These are phyloP conservation scores for Garcia nutans DNA, from an alignment of 345 rosid genomes.

Conservation along the genomic window DNA sequence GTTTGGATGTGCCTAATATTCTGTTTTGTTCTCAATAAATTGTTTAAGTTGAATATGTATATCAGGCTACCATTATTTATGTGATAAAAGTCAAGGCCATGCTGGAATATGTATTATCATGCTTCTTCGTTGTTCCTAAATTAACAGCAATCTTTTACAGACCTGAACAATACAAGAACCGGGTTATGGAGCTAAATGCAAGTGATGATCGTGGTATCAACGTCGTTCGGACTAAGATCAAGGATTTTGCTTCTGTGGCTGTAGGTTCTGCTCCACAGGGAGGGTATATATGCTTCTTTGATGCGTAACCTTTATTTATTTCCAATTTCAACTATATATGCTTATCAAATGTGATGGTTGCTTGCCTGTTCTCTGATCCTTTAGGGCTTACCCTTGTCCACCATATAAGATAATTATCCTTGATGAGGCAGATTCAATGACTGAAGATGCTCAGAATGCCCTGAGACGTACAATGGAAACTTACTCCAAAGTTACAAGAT, in stretches of 20 bases:
- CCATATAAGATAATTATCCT: constrained; percentile 85
- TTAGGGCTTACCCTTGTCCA: constrained; percentile 88
- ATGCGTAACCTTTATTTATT: not conserved
- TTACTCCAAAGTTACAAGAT: constrained; percentile 90
- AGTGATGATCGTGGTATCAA: constrained; percentile 99
- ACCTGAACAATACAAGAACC: constrained; percentile 86
- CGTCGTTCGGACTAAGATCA: constrained; percentile 93
- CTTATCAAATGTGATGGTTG: not conserved
- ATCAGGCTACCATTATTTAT: not conserved
- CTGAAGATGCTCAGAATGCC: constrained; percentile 99
- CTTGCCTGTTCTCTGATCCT: constrained; percentile 16
- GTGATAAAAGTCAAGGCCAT: not conserved
- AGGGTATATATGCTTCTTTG: constrained; percentile 43
- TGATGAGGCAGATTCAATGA: constrained; percentile 98
- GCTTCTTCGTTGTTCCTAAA: not conserved
- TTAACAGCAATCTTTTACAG: constrained; percentile 37
- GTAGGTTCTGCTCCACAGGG: constrained; percentile 69
- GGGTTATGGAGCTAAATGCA: constrained; percentile 96
- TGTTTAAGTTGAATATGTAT: not conserved
- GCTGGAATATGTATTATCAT: not conserved
- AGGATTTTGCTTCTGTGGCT: constrained; percentile 93
- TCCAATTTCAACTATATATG: constrained; percentile 2
- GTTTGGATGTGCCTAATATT: too few relatives aligned
- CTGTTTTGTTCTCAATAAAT: too few relatives aligned
- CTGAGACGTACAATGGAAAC: constrained; percentile 98